Percentiles rank a stretch among this genome's conserved stretches.
These are phyloP conservation scores for Kwoniella dejecticola DNA, from an alignment of 768 basidiomycete genomes.

Conservation along the genomic window DNA sequence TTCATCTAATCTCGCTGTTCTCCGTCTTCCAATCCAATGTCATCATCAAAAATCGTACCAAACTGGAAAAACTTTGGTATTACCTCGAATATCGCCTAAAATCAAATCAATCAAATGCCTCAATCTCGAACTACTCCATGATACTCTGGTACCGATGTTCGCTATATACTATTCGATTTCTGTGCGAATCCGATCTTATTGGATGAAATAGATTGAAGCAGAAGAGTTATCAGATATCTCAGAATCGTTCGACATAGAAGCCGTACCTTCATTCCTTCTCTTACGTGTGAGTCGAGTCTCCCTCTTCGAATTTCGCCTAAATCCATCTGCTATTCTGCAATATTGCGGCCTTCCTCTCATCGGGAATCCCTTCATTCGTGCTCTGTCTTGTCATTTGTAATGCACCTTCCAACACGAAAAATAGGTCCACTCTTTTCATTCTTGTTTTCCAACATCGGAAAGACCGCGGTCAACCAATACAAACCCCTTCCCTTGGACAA, in stretches of 20 bases:
- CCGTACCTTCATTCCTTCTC: slow-evolving; percentile 81
- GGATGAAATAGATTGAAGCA: slow-evolving; percentile 56
- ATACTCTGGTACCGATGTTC: no score
- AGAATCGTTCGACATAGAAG: slow-evolving; percentile 87
- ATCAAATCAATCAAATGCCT: no score
- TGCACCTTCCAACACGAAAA: no score
- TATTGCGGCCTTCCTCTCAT: background rate
- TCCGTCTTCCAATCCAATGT: no score
- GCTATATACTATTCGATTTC: no score
- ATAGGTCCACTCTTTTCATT: background rate
- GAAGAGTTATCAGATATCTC: slow-evolving; percentile 69
- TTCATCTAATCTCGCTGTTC: no score
- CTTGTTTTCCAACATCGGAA: background rate
- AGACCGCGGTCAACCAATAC: background rate
- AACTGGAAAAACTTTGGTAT: no score
- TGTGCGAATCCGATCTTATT: no score
- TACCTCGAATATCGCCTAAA: no score
- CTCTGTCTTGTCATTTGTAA: background rate
- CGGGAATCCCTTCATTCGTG: background rate
- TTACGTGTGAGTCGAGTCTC: slow-evolving; percentile 65
- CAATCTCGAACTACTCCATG: no score
- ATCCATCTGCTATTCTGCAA: background rate
- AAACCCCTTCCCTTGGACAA: background rate
- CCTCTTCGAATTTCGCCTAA: slow-evolving; percentile 2
- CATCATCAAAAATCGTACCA: no score